phyloP scores from a whole-genome alignment of 2,329 filamentous ascomycete genomes.

The Xylaria arbuscula region DNA sequence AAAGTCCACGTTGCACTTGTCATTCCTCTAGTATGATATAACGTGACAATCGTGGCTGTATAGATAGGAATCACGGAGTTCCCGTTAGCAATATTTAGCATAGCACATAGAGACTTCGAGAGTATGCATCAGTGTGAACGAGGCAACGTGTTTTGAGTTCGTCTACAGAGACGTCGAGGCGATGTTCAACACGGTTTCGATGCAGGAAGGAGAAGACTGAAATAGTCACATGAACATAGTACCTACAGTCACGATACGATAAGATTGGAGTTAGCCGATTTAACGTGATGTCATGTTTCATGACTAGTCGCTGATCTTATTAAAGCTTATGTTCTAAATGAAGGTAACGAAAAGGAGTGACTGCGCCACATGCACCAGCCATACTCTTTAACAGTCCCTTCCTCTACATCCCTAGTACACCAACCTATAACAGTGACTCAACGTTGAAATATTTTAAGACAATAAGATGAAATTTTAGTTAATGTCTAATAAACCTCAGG shows the following conservation, averaged over 20 bases:
- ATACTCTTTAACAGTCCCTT: background rate
- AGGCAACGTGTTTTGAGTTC: too few relatives aligned
- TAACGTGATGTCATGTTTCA: background rate
- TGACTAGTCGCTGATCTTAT: background rate
- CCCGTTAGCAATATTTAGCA: background rate
- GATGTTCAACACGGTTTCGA: too few relatives aligned
- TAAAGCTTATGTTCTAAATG: background rate
- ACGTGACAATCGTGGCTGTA: background rate
- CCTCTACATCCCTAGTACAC: too few relatives aligned
- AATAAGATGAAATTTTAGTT: too few relatives aligned
- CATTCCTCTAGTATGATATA: background rate
- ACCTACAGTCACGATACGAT: background rate
- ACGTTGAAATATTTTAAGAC: too few relatives aligned
- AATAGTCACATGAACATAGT: background rate
- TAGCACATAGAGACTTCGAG: too few relatives aligned
- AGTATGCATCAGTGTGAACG: too few relatives aligned
- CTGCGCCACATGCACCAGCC: slow-evolving; percentile 7
- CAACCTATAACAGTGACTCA: too few relatives aligned
- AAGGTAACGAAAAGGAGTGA: background rate
- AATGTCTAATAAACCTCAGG: too few relatives aligned
- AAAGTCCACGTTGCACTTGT: background rate
- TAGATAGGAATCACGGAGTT: background rate
- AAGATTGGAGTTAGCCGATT: background rate
- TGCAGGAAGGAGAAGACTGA: too few relatives aligned
- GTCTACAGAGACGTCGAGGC: too few relatives aligned